Evolutionary conservation across 106 monocot species (phyloP).

Genomic region (Gastrodia elata): DNA sequence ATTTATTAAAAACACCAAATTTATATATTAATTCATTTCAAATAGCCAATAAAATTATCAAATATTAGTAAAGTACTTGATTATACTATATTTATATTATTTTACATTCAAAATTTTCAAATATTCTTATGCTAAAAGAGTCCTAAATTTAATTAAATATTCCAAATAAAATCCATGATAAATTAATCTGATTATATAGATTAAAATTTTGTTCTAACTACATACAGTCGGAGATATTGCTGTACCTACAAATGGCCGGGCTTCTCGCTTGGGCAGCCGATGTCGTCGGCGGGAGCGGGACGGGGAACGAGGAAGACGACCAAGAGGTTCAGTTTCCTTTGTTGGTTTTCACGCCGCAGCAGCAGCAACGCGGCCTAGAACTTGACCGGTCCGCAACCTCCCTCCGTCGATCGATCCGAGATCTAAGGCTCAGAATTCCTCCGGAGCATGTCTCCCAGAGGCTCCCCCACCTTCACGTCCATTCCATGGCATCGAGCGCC

Average conservation of each 20-base stretch:
- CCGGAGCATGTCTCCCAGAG: conserved; percentile 66
- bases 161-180: too few species aligned
- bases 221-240: too few species aligned
- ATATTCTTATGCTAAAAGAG: too few species aligned
- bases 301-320: conserved; percentile 28
- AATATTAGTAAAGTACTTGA: too few species aligned
- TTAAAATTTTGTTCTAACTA: too few species aligned
- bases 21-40: too few species aligned
- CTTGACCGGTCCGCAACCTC: conserved; percentile 42
- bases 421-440: conserved; percentile 73
- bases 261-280: conserved; percentile 93
- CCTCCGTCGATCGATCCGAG: conserved; percentile 62
- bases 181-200: too few species aligned
- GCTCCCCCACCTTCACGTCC: conserved; percentile 80
- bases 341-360: conserved; percentile 51
- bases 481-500: conserved; percentile 68
- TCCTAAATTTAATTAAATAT: too few species aligned
- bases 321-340: conserved; percentile 2
- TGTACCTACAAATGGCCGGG: conserved; percentile 89
- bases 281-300: conserved; percentile 50
- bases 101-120: too few species aligned
- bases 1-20: too few species aligned
- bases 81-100: too few species aligned
- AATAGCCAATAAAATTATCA: too few species aligned
- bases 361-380: conserved; percentile 60